phyloP scores from a whole-genome alignment of 208 protist species.

The Balamuthia mandrillaris region DNA sequence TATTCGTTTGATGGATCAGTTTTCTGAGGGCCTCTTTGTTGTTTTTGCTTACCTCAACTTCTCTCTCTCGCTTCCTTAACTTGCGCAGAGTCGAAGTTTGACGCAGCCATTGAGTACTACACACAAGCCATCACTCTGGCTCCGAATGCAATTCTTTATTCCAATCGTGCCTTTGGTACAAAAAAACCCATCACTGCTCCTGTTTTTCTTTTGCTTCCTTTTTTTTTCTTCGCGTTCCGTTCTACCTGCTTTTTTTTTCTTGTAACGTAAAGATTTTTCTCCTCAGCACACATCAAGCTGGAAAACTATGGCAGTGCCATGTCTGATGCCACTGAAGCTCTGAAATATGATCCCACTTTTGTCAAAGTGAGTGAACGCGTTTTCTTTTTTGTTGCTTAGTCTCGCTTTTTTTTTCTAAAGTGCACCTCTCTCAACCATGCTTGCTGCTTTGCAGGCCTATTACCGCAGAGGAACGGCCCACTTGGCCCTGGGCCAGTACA shows the following conservation, averaged over 20 bases:
- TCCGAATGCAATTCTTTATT: not conserved
- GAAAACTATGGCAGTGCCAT: constrained; percentile 82
- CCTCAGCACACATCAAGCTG: constrained; percentile 87
- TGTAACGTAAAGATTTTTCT: not conserved
- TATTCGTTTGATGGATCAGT: too few relatives aligned
- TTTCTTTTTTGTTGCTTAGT: not conserved
- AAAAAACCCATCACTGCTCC: not conserved
- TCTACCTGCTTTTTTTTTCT: not conserved
- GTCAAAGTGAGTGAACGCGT: constrained; percentile 74
- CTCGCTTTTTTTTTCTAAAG: not conserved
- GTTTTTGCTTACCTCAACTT: too few relatives aligned
- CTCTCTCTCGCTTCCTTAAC: too few relatives aligned
- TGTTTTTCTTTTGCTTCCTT: not conserved
- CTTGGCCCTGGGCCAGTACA: constrained; percentile 88
- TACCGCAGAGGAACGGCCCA: constrained; percentile 92
- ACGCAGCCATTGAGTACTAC: not conserved
- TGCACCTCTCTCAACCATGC: not conserved
- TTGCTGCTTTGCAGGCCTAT: constrained; percentile 75
- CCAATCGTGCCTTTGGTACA: not conserved
- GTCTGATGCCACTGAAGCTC: constrained; percentile 83
- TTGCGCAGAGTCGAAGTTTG: too few relatives aligned
- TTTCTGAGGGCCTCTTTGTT: too few relatives aligned
- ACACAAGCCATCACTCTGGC: not conserved
- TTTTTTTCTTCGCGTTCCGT: not conserved
- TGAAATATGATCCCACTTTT: constrained; percentile 86